A percentile compares a stretch with the other conserved stretches of the same genome.
phyloP scores from a whole-genome alignment of 2,329 filamentous ascomycete genomes.

The Trichoderma afroharzianum region DNA sequence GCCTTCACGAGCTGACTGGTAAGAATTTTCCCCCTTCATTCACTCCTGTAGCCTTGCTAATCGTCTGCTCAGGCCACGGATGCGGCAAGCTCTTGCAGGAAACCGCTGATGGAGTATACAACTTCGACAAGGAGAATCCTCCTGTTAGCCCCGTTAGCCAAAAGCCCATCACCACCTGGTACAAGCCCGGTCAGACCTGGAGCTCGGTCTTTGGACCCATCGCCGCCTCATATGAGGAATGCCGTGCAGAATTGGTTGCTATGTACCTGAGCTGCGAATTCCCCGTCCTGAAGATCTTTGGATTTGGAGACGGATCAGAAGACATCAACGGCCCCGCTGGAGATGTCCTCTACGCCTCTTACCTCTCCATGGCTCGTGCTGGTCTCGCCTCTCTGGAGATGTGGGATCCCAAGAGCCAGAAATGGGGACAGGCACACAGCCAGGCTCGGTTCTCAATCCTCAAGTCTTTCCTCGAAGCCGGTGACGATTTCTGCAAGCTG shows the following conservation, averaged over 20 bases:
- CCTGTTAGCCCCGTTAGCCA: slow-evolving; percentile 76
- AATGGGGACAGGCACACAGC: slow-evolving; percentile 92
- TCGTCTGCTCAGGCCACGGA: slow-evolving; percentile 61
- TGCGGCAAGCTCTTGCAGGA: slow-evolving; percentile 94
- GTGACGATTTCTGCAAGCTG: slow-evolving; percentile 81
- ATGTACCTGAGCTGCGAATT: slow-evolving; percentile 92
- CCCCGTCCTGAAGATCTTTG: slow-evolving; percentile 83
- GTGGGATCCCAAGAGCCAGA: slow-evolving; percentile 86
- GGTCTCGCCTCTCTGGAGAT: slow-evolving; percentile 85
- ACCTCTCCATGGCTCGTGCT: slow-evolving; percentile 92
- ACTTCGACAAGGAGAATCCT: slow-evolving; percentile 81
- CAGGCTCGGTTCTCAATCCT: slow-evolving; percentile 89
- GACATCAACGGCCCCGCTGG: slow-evolving; percentile 75
- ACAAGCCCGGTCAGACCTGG: slow-evolving; percentile 95
- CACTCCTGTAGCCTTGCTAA: slow-evolving; percentile 9
- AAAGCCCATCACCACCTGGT: slow-evolving; percentile 76
- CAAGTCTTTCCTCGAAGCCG: slow-evolving; percentile 77
- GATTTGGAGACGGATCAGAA: slow-evolving; percentile 72
- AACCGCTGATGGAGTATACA: slow-evolving; percentile 74
- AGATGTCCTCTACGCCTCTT: slow-evolving; percentile 82
- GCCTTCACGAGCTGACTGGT: slow-evolving; percentile 78
- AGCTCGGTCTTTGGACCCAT: slow-evolving; percentile 85
- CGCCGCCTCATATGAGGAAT: slow-evolving; percentile 89
- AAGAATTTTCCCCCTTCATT: slow-evolving; percentile 8
- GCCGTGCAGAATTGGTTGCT: slow-evolving; percentile 87